A percentile compares a stretch with the other conserved stretches of the same genome.
phyloP scores from a whole-genome alignment of 2,329 filamentous ascomycete genomes.

The Dryadomyces quercus-mongolicae region DNA sequence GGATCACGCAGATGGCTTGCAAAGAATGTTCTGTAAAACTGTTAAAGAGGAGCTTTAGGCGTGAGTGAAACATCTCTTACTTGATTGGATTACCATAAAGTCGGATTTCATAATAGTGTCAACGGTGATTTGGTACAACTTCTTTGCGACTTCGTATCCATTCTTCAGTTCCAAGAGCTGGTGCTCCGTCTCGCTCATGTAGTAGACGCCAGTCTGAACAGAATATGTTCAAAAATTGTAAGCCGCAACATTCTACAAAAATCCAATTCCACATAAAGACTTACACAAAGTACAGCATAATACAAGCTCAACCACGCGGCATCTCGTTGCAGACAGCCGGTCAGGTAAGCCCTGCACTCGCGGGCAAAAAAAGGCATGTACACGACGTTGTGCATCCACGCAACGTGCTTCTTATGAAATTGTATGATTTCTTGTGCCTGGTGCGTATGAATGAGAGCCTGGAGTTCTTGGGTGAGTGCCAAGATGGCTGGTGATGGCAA shows the following conservation, averaged over 20 bases:
- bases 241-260: too few species aligned
- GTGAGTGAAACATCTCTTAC: too few species aligned
- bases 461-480: neutral
- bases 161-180: neutral
- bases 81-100: constrained; percentile 1
- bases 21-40: neutral
- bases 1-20: neutral
- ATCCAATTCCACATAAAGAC: too few species aligned
- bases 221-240: neutral
- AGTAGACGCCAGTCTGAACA: neutral
- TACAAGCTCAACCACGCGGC: constrained; percentile 1
- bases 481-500: neutral
- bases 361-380: constrained; percentile 1
- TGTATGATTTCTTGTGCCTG: neutral
- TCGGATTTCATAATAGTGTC: neutral
- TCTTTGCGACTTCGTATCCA: neutral
- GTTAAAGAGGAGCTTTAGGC: neutral
- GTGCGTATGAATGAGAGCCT: neutral
- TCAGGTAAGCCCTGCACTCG: neutral
- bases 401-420: neutral
- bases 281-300: neutral
- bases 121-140: neutral
- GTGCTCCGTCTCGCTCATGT: neutral
- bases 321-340: neutral
- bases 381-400: constrained; percentile 3